A percentile compares a stretch with the other conserved stretches of the same genome.
phyloP scores from a whole-genome alignment of 164 flowering plant genomes.

The Nymphaea thermarum region DNA sequence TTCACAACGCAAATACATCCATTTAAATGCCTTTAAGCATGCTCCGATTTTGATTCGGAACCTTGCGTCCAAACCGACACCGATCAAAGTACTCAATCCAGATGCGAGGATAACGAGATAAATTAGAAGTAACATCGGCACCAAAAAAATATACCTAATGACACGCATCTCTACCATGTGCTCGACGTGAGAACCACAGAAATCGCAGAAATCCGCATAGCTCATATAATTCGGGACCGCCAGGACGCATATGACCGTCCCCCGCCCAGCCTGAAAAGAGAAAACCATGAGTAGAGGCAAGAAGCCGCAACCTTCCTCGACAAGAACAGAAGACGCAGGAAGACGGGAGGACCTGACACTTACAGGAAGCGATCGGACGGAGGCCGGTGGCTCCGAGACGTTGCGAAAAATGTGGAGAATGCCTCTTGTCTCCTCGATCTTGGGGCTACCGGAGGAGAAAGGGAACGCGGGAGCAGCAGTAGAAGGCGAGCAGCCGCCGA shows the following conservation, averaged over 20 bases:
- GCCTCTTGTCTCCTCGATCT: slow-evolving; percentile 51
- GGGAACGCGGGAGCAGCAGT: neutral
- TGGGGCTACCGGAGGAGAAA: slow-evolving; percentile 6
- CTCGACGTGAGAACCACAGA: slow-evolving; percentile 43
- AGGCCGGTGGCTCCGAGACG: slow-evolving; percentile 16
- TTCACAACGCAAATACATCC: neutral
- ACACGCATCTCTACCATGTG: slow-evolving; percentile 39
- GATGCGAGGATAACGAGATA: too few relatives aligned
- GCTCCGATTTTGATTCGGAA: too few relatives aligned
- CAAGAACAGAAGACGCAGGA: neutral
- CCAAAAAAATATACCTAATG: slow-evolving; percentile 21
- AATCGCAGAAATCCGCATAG: slow-evolving; percentile 47
- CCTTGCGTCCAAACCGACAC: neutral
- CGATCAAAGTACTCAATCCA: neutral
- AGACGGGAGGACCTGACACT: neutral
- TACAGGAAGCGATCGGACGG: slow-evolving; percentile 9
- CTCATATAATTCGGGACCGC: slow-evolving; percentile 80
- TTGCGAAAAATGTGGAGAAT: slow-evolving; percentile 70
- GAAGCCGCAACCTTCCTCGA: neutral
- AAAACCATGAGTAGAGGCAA: neutral
- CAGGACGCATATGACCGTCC: slow-evolving; percentile 51
- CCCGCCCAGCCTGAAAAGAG: neutral
- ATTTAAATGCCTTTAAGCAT: neutral
- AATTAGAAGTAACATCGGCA: too few relatives aligned
- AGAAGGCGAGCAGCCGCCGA: neutral